A percentile compares a stretch with the other conserved stretches of the same genome.
Conservation (phyloP, 345 rosid genomes). For the Aethionema arabicum region DNA sequence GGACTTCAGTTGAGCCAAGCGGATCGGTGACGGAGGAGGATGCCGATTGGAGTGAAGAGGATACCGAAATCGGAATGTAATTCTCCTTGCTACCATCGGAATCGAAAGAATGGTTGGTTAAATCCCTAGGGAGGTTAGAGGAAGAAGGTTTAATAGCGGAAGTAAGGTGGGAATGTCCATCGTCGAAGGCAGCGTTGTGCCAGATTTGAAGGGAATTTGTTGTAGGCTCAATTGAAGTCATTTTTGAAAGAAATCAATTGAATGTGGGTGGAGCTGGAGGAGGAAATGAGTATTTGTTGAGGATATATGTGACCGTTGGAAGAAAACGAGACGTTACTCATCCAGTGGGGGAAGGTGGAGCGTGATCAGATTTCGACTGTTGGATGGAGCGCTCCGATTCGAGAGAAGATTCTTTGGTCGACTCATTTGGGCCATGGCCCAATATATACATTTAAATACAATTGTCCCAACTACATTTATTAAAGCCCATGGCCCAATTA, state of each 20-base stretch:
- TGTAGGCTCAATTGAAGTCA: constrained; percentile 57
- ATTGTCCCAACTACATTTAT: too few relatives aligned
- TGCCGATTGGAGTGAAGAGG: constrained; percentile 27
- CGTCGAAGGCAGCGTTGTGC: constrained; percentile 92
- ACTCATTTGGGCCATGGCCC: background rate
- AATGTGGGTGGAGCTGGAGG: constrained; percentile 16
- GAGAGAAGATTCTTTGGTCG: too few relatives aligned
- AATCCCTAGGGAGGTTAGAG: constrained; percentile 42
- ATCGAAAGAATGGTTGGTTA: constrained; percentile 49
- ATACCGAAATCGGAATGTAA: background rate
- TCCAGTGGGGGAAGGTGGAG: constrained; percentile 12
- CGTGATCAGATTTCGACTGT: constrained; percentile 32
- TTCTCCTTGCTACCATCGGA: constrained; percentile 45
- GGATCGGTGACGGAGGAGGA: constrained; percentile 29
- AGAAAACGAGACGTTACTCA: constrained; percentile 55
- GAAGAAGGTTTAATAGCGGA: constrained; percentile 47
- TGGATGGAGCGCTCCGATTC: constrained; percentile 63
- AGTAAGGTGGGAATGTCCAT: constrained; percentile 53
- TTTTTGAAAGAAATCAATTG: constrained; percentile 24
- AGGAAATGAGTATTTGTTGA: constrained; percentile 35
- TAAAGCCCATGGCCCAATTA: too few relatives aligned
- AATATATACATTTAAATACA: background rate
- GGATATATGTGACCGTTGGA: constrained; percentile 68
- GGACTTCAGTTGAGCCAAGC: constrained; percentile 36
- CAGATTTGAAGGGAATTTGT: constrained; percentile 77